Percentiles rank a stretch among this genome's conserved stretches.
Evolutionary conservation across 2,329 filamentous ascomycete species (phyloP).

Genomic region (Cercospora sp.): DNA sequence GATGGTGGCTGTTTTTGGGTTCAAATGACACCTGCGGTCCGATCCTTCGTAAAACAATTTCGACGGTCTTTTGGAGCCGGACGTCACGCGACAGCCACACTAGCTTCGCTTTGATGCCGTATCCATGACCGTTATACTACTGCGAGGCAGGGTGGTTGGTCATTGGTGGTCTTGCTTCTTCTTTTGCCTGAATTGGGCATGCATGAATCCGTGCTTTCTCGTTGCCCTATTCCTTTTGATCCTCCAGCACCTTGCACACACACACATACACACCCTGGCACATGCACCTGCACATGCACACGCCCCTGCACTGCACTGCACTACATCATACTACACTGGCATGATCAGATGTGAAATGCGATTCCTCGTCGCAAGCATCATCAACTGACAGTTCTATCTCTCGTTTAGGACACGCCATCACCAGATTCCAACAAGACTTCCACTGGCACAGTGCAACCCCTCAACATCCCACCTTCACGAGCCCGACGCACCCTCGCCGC

Average conservation of each 20-base stretch:
- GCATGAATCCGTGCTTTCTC: slow-evolving; percentile 6
- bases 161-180: slow-evolving; percentile 1
- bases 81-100: slow-evolving; percentile 15
- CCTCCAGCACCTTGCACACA: neutral
- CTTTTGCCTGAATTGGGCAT: slow-evolving; percentile 6
- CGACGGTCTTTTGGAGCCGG: slow-evolving; percentile 13
- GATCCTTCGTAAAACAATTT: slow-evolving; percentile 16
- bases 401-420: slow-evolving; percentile 13
- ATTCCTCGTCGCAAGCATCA: neutral
- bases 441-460: slow-evolving; percentile 62
- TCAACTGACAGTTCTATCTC: slow-evolving; percentile 9
- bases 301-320: neutral
- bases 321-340: neutral
- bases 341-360: slow-evolving; percentile 1
- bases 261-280: neutral
- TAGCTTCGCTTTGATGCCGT: slow-evolving; percentile 10
- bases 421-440: slow-evolving; percentile 29
- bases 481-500: slow-evolving; percentile 89
- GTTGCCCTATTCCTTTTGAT: slow-evolving; percentile 3
- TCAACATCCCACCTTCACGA: slow-evolving; percentile 83
- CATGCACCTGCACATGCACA: neutral
- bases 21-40: slow-evolving; percentile 15
- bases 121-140: slow-evolving; percentile 9
- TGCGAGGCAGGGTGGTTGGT: slow-evolving; percentile 14
- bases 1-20: slow-evolving; percentile 18